Base-by-base conservation (phyloP, 495 filamentous ascomycete genomes). In the Podospora conica region DNA sequence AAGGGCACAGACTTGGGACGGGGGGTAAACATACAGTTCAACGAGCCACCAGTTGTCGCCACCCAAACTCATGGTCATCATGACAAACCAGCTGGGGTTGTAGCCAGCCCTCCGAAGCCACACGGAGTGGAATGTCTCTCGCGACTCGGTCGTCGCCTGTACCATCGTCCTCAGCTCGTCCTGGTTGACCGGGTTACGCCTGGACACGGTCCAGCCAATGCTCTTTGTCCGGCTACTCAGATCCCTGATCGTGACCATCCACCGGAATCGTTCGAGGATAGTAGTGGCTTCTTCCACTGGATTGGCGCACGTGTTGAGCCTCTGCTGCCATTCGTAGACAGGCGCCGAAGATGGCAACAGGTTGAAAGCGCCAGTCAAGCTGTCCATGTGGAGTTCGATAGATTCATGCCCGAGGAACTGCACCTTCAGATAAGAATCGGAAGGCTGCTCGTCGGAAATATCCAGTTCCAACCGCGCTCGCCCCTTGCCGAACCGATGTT, bases 41-140 rank as follows among this genome's bases (percentile, higher is more conserved):
- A 90, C 75, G 63, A 93, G 76, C 85, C 88, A 93, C 88, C 90
- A 95, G 28, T 77, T 80, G 75, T 95, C 90, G 53, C 91, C 90
- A 69, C 84, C 84, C 75, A 90, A 82, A 74, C 88, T 89, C 70
- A 89, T 82, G 60, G 83, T 88, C 55, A 89, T 82, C 55, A 87
- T 84, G 56, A 91, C 76, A 66, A 87, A 82, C 90, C 91, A 95
- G 63, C 84, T 80, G 28, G 81, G 76, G 18, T 79, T 76, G 88
- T 90, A 94, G 9, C 82, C 77, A 33, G 70, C 74, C 66, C 86
- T 85, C 64, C 80, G 81, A 67, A 94, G 84, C 80, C 90, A 92
- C 9, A 85, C 74, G 31, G 85, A 79, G 21, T 86, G 83, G 63
- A 85, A 75, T 11, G 82, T 80, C 60, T 85, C 85, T n/a, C 80